Percentiles rank a stretch among this genome's conserved stretches.
Conservation (phyloP, 768 basidiomycete genomes). For the Hygrocybe punicea region DNA sequence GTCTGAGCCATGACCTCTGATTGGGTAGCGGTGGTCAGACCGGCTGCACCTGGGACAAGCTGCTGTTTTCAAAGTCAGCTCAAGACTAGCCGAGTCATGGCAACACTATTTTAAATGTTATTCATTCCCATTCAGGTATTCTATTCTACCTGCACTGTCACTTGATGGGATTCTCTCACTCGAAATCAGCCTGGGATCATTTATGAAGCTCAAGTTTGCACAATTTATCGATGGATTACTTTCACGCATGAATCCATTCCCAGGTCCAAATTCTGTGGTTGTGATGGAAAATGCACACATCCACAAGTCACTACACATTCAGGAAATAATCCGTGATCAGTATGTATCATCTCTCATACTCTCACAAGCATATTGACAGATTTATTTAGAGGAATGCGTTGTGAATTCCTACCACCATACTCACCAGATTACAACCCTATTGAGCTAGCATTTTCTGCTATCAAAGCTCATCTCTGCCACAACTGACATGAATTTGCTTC, state of each 20-base stretch:
- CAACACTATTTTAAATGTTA: neutral
- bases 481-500: neutral
- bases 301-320: constrained; percentile 22
- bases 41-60: too few relatives aligned
- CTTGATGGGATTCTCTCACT: constrained; percentile 33
- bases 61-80: too few relatives aligned
- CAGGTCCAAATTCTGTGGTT: constrained; percentile 33
- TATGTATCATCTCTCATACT: constrained; percentile 12
- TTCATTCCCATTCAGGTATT: constrained; percentile 21
- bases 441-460: constrained; percentile 23
- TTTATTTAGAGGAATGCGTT: constrained; percentile 9
- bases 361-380: neutral
- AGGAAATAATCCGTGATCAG: constrained; percentile 26
- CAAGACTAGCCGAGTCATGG: too few relatives aligned
- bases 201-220: constrained; percentile 23
- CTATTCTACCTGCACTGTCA: constrained; percentile 35
- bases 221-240: constrained; percentile 35
- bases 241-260: constrained; percentile 37
- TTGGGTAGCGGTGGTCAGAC: too few relatives aligned
- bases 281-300: constrained; percentile 40
- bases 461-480: constrained; percentile 21
- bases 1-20: too few relatives aligned
- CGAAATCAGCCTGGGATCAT: constrained; percentile 28
- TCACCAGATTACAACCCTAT: constrained; percentile 12
- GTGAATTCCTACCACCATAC: constrained; percentile 7